These are phyloP conservation scores for Hibiscus syriacus DNA, from an alignment of 345 rosid species.

Conservation along the genomic window DNA sequence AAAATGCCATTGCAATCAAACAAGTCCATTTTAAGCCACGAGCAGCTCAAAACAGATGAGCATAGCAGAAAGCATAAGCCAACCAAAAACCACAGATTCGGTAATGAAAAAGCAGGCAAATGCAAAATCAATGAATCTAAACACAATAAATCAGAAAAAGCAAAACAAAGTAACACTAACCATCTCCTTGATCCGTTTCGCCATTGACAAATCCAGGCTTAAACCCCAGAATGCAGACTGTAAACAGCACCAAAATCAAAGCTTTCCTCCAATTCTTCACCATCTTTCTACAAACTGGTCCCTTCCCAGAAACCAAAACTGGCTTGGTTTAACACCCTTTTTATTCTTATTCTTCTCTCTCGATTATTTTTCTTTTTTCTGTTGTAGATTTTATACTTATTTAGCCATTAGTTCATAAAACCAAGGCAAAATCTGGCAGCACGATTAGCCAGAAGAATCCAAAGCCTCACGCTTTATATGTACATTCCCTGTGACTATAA, in stretches of 20 bases:
- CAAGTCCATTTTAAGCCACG: neutral
- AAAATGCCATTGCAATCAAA: neutral
- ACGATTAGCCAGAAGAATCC: conserved; percentile 86
- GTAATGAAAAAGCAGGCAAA: conserved; percentile 1
- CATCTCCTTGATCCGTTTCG: conserved; percentile 52
- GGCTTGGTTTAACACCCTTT: conserved; percentile 5
- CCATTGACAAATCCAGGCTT: conserved; percentile 41
- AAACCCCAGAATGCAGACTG: conserved; percentile 54
- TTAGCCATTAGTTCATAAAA: conserved; percentile 21
- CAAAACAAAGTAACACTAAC: conserved; percentile 27
- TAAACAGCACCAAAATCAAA: conserved; percentile 33
- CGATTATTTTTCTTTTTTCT: neutral
- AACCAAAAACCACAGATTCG: conserved; percentile 11
- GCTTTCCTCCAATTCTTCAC: conserved; percentile 32
- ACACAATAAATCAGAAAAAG: neutral
- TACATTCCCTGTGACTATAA: conserved; percentile 11
- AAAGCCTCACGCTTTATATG: conserved; percentile 27
- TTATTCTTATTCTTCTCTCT: neutral
- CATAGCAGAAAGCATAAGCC: neutral
- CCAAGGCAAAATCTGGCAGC: conserved; percentile 63
- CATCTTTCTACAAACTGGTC: conserved; percentile 21
- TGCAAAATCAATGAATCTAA: neutral
- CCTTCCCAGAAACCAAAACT: conserved; percentile 16
- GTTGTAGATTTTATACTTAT: conserved; percentile 26
- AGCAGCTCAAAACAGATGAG: conserved; percentile 7